Percentiles rank a stretch among this genome's conserved stretches.
Evolutionary conservation across 352 stramenopile species (phyloP).

Genomic region (Phytophthora chlamydospora): DNA sequence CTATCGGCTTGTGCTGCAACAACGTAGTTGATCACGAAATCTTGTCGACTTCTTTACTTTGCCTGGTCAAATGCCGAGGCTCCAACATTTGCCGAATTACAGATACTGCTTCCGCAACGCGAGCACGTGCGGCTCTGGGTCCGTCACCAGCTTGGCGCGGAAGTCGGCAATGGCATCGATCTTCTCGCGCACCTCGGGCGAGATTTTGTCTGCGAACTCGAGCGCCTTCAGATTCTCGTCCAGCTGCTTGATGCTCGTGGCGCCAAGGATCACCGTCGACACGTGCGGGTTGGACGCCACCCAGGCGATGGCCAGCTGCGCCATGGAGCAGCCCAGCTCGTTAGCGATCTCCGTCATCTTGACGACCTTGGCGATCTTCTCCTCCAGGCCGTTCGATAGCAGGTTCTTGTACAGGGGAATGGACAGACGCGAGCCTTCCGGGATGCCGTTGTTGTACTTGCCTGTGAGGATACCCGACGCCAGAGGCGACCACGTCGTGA

Average conservation of each 20-base stretch:
- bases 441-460: constrained; percentile 74
- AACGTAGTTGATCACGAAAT: background rate
- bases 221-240: constrained; percentile 68
- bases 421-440: constrained; percentile 53
- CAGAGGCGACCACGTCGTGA: constrained; percentile 76
- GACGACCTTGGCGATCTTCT: constrained; percentile 46
- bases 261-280: constrained; percentile 63
- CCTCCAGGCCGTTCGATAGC: constrained; percentile 47
- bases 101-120: constrained; percentile 32
- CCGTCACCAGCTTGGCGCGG: constrained; percentile 35
- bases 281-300: constrained; percentile 59
- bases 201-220: constrained; percentile 55
- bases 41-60: background rate
- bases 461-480: constrained; percentile 67
- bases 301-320: constrained; percentile 54
- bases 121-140: constrained; percentile 31
- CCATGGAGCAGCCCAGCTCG: constrained; percentile 62
- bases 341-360: constrained; percentile 55
- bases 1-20: too few species aligned
- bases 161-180: constrained; percentile 59
- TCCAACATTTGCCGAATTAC: constrained; percentile 1
- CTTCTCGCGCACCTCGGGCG: constrained; percentile 53
- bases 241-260: constrained; percentile 63
- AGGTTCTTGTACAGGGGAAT: constrained; percentile 46
- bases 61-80: background rate